A percentile compares a stretch with the other conserved stretches of the same genome.
These are phyloP conservation scores for Morella rubra DNA, from an alignment of 306 rosid species.

Conservation along the genomic window DNA sequence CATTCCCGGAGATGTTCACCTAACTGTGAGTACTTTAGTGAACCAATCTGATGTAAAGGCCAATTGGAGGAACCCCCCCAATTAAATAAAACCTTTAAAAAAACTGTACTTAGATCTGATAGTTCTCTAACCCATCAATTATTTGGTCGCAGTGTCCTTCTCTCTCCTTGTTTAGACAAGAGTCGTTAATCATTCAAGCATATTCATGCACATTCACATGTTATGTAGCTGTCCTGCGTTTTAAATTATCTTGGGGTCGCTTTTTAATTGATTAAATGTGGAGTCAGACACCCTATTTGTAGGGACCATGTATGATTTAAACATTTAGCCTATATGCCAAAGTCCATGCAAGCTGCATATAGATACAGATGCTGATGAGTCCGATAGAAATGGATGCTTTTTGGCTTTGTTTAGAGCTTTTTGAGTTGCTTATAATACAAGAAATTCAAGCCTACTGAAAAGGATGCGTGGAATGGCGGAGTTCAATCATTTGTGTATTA, in stretches of 20 bases:
- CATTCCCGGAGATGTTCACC: neutral
- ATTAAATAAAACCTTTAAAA: conserved; percentile 6
- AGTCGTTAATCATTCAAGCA: conserved; percentile 20
- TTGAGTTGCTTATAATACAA: neutral
- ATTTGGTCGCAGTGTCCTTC: conserved; percentile 18
- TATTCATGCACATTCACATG: conserved; percentile 34
- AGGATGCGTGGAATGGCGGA: neutral
- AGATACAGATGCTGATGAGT: neutral
- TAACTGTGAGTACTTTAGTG: neutral
- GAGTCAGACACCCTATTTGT: neutral
- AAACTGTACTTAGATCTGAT: conserved; percentile 34
- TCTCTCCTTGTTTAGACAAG: conserved; percentile 20
- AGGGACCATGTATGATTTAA: conserved; percentile 26
- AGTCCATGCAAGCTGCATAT: neutral
- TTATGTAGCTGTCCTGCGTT: conserved; percentile 26
- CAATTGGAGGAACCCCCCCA: conserved; percentile 27
- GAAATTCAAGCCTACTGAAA: neutral
- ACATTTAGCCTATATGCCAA: conserved; percentile 31
- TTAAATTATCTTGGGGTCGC: conserved; percentile 9
- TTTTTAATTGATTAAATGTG: neutral
- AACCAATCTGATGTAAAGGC: conserved; percentile 36
- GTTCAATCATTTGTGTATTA: neutral
- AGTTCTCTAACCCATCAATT: conserved; percentile 35
- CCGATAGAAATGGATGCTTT: neutral
- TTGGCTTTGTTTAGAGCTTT: neutral